These are phyloP conservation scores for Rhizophagus clarus DNA, from an alignment of 192 early-diverging fungal species.

Conservation along the genomic window DNA sequence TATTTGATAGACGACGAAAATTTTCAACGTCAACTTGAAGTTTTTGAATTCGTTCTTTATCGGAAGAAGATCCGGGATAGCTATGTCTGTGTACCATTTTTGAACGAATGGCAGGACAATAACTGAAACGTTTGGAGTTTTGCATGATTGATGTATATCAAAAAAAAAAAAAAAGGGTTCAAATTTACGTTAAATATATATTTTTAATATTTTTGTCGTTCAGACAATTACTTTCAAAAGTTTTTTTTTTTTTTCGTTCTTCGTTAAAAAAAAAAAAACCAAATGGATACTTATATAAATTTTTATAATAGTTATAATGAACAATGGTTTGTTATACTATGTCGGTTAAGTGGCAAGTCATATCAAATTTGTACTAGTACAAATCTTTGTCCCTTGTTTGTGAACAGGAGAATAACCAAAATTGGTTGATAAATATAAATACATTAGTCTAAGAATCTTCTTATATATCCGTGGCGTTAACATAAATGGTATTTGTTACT, in stretches of 20 bases:
- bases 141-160: background rate
- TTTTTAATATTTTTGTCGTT: background rate
- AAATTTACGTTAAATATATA: background rate
- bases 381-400: too few species aligned
- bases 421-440: background rate
- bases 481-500: background rate
- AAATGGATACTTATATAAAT: too few species aligned
- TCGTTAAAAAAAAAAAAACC: too few species aligned
- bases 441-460: background rate
- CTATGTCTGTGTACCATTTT: background rate
- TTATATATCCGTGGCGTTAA: background rate
- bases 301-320: too few species aligned
- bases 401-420: background rate
- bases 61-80: background rate
- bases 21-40: background rate
- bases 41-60: background rate
- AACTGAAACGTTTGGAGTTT: background rate
- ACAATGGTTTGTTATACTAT: too few species aligned
- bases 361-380: too few species aligned
- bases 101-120: background rate
- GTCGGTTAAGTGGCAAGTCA: too few species aligned
- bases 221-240: too few species aligned
- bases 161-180: too few species aligned
- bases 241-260: too few species aligned
- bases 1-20: conserved; percentile 1